Conservation (phyloP, 2,329 filamentous ascomycete species). For the Talaromyces sp. region DNA sequence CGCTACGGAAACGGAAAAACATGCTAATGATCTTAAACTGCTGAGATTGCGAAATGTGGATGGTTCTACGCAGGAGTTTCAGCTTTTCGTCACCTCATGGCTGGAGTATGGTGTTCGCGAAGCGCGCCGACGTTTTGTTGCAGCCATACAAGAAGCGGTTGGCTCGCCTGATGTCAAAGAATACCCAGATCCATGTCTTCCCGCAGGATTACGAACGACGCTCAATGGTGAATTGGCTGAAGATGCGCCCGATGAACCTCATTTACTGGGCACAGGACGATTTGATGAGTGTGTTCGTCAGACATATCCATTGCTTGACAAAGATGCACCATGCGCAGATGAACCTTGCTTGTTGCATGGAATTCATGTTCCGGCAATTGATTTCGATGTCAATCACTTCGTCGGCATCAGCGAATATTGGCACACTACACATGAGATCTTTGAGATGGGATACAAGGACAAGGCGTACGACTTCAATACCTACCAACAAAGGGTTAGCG, state of each 20-base stretch:
- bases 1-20: conserved; percentile 79
- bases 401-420: conserved; percentile 97
- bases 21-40: conserved; percentile 82
- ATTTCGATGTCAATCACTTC: conserved; percentile 97
- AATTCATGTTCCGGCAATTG: conserved; percentile 87
- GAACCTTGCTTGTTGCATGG: conserved; percentile 86
- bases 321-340: conserved; percentile 78
- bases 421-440: conserved; percentile 96
- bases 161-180: conserved; percentile 58
- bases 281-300: conserved; percentile 80
- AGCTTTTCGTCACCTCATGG: conserved; percentile 94
- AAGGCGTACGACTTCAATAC: conserved; percentile 85
- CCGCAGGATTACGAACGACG: conserved; percentile 68
- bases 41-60: conserved; percentile 79
- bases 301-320: conserved; percentile 83
- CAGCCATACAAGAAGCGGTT: conserved; percentile 66
- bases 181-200: conserved; percentile 86
- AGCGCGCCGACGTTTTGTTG: conserved; percentile 79
- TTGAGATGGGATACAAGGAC: conserved; percentile 69
- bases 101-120: conserved; percentile 96
- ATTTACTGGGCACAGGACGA: conserved; percentile 75
- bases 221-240: conserved; percentile 59
- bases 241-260: conserved; percentile 42
- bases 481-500: conserved; percentile 78
- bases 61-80: conserved; percentile 73